Evolutionary conservation across 768 basidiomycete species (phyloP).

Genomic region (Leccinum subtestaceum): DNA sequence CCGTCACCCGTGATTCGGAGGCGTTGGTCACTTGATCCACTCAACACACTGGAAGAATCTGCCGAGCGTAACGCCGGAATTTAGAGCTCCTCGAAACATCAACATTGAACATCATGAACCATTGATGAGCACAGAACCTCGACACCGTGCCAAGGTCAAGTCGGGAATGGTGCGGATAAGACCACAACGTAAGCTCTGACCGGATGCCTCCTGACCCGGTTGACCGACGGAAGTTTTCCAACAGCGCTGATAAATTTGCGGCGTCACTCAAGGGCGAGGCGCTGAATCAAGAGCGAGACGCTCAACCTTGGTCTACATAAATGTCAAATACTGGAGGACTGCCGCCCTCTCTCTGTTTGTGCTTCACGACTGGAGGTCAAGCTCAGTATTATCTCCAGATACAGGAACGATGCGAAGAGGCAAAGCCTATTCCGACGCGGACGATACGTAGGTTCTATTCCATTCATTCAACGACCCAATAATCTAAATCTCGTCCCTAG

Average conservation of each 20-base stretch:
- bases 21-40: too few relatives aligned
- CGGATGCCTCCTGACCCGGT: not conserved
- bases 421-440: not conserved
- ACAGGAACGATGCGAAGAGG: not conserved
- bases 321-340: not conserved
- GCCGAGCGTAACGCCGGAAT: not conserved
- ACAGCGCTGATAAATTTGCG: not conserved
- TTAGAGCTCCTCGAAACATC: not conserved
- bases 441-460: not conserved
- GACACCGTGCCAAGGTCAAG: not conserved
- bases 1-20: too few relatives aligned
- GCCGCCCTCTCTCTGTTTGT: not conserved
- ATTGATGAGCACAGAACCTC: not conserved
- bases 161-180: not conserved
- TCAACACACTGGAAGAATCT: too few relatives aligned
- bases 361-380: not conserved
- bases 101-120: not conserved
- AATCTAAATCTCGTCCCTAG: not conserved
- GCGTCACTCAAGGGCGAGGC: not conserved
- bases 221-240: not conserved
- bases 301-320: not conserved
- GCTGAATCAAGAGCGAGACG: not conserved
- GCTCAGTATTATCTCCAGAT: not conserved
- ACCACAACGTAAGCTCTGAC: not conserved
- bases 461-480: not conserved